Evolutionary conservation across 345 rosid species (phyloP), one percentile per base, ranked within the genome.

Genomic region (Gossypium herbaceum): DNA sequence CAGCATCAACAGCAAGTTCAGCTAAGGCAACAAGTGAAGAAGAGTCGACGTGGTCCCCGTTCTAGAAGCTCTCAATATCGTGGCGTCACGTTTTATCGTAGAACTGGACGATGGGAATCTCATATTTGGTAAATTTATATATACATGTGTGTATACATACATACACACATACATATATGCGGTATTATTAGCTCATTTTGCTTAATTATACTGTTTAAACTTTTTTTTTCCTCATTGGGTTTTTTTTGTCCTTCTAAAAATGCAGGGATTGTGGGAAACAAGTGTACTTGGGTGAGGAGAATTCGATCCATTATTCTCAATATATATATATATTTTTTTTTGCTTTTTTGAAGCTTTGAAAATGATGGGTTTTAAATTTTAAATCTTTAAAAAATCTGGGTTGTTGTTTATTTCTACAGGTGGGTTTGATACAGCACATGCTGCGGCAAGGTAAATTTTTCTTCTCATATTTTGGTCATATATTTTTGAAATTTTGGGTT

Each of bases 211-310:
- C 3, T 9, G 2, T 59, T 44, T 44, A 52, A 29, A 22, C 59
- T 73, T 25, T 13, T 15, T 60, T 17, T 2, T 41, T 27, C 13
- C 65, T 64, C 17, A 64, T 68, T 71, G 51, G 39, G 19, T 62
- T 60, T 39, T 76, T 12, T 62, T 59, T 25, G 4, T 59, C 41
- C 45, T 17, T 29, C 55, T 4, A 4, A 50, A 15, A 67, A 12
- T 85, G 80, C 86, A 90, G 97, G 97, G 97, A 92, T 64, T 85
- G 93, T 71, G 95, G 97, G 73, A 92, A 92, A 77, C 97, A 92
- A 79, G 91, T 92, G 4, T 92, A 92, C 77, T 74, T 92, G 78
- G 97, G 97, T 88, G 74, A 80, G 84, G 7, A 77, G 34, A 60
- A 12, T 74, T 5, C 2, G 17, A 56, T 17, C 16, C 24, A 9